Evolutionary conservation across 2,329 filamentous ascomycete species (phyloP).

Genomic region (Ophiostoma ips): DNA sequence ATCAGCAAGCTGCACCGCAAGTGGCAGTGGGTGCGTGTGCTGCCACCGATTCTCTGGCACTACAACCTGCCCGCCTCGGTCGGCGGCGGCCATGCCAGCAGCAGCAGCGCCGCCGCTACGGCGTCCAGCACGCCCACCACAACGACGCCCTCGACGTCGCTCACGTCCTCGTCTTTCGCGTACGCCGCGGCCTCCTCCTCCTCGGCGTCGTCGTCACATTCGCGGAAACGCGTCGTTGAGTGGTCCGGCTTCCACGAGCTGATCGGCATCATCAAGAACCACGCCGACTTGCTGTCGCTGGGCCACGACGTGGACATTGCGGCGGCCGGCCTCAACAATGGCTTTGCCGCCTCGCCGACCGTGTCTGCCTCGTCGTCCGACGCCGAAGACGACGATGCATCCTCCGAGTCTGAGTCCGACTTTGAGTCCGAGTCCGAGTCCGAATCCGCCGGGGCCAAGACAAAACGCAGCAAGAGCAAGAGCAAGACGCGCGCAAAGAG

Average conservation of each 20-base stretch:
- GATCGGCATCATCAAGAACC: slow-evolving; percentile 62
- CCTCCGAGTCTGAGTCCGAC: slow-evolving; percentile 8
- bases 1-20: slow-evolving; percentile 69
- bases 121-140: background rate
- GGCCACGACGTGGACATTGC: slow-evolving; percentile 54
- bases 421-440: background rate
- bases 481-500: background rate
- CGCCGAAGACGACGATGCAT: background rate
- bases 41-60: slow-evolving; percentile 71
- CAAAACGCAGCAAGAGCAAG: slow-evolving; percentile 14
- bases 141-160: background rate
- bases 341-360: background rate
- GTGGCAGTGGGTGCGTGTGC: slow-evolving; percentile 75
- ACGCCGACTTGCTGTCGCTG: slow-evolving; percentile 60
- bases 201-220: background rate
- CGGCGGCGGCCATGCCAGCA: slow-evolving; percentile 7
- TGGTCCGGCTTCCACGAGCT: slow-evolving; percentile 58
- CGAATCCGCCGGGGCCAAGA: background rate
- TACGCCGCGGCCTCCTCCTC: too few relatives aligned
- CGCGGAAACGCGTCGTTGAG: slow-evolving; percentile 31
- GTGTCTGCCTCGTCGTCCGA: background rate
- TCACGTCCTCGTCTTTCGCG: background rate
- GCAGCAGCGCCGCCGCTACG: background rate
- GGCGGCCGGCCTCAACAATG: slow-evolving; percentile 16
- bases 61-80: slow-evolving; percentile 30